Percentiles rank a stretch among this genome's conserved stretches.
Conservation (phyloP, 192 early-diverging fungal genomes). For the Podila epigama region DNA sequence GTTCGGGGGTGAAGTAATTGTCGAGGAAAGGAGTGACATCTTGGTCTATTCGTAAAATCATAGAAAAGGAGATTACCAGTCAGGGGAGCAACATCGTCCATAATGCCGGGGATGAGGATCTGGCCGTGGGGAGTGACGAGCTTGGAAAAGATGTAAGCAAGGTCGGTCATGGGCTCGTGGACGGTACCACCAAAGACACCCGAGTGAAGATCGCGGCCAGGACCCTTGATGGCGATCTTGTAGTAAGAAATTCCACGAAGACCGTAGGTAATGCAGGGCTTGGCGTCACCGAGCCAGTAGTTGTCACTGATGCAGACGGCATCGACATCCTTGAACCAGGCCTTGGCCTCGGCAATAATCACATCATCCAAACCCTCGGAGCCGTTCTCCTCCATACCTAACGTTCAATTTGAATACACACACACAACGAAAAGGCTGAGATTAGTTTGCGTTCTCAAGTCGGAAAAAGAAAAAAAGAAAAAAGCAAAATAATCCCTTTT, state of each 20-base stretch:
- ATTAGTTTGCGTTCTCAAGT: not conserved
- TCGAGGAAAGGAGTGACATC: too few species aligned
- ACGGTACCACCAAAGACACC: constrained; percentile 95
- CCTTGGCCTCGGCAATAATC: constrained; percentile 85
- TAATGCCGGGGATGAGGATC: constrained; percentile 92
- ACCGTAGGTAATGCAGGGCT: constrained; percentile 98
- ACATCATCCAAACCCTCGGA: constrained; percentile 94
- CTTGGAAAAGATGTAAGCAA: constrained; percentile 82
- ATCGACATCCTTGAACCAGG: constrained; percentile 91
- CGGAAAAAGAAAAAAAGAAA: not conserved
- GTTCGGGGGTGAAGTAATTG: not conserved
- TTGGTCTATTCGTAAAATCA: too few species aligned
- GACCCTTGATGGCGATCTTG: constrained; percentile 75
- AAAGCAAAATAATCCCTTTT: too few species aligned
- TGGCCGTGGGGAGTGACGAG: constrained; percentile 86
- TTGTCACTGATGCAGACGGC: constrained; percentile 98
- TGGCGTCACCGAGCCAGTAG: constrained; percentile 96
- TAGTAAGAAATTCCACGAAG: constrained; percentile 83
- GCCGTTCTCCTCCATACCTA: constrained; percentile 75
- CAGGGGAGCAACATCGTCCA: constrained; percentile 88
- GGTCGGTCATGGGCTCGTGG: constrained; percentile 99
- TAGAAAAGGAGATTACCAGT: constrained; percentile 55
- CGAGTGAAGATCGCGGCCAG: constrained; percentile 93
- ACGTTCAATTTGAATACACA: not conserved
- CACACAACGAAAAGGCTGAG: not conserved